Evolutionary conservation across 1,284 basidiomycete species (phyloP).

Genomic region (Chalciporus piperatoides): DNA sequence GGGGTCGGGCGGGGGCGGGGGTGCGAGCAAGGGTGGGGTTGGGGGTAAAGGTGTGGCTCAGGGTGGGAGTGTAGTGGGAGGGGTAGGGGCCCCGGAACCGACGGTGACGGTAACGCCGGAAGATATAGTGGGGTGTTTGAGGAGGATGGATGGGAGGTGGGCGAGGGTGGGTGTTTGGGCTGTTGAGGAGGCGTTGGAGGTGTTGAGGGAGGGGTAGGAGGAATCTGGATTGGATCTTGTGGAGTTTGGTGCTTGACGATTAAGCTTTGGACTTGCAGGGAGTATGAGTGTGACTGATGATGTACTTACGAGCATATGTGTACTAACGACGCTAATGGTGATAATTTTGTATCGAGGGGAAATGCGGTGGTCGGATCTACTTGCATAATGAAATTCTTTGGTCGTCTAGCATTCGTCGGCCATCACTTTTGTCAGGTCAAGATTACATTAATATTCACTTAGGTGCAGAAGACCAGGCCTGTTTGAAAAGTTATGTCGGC

Average conservation of each 20-base stretch:
- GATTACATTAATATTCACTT: too few relatives aligned
- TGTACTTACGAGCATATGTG: too few relatives aligned
- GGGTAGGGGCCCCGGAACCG: background rate
- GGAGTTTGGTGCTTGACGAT: background rate
- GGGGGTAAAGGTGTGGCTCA: background rate
- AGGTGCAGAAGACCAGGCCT: too few relatives aligned
- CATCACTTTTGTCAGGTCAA: too few relatives aligned
- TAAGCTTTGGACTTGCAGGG: too few relatives aligned
- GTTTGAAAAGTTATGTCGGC: too few relatives aligned
- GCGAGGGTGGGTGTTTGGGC: conserved; percentile 56
- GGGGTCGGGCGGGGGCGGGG: conserved; percentile 4
- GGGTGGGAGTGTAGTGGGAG: background rate
- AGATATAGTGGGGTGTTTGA: conserved; percentile 46
- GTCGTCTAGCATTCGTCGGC: too few relatives aligned
- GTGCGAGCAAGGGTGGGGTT: conserved; percentile 2
- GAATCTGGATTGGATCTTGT: background rate
- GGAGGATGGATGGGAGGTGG: conserved; percentile 58
- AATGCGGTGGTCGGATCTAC: too few relatives aligned
- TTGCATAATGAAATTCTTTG: too few relatives aligned
- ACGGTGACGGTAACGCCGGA: conserved; percentile 35
- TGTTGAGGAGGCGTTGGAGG: conserved; percentile 52
- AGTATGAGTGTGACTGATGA: too few relatives aligned
- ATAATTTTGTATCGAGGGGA: too few relatives aligned
- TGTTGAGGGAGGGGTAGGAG: conserved; percentile 6
- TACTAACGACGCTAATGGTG: too few relatives aligned